Base-by-base conservation (phyloP, 2,329 filamentous ascomycete genomes). In the Colletotrichum sp. region DNA sequence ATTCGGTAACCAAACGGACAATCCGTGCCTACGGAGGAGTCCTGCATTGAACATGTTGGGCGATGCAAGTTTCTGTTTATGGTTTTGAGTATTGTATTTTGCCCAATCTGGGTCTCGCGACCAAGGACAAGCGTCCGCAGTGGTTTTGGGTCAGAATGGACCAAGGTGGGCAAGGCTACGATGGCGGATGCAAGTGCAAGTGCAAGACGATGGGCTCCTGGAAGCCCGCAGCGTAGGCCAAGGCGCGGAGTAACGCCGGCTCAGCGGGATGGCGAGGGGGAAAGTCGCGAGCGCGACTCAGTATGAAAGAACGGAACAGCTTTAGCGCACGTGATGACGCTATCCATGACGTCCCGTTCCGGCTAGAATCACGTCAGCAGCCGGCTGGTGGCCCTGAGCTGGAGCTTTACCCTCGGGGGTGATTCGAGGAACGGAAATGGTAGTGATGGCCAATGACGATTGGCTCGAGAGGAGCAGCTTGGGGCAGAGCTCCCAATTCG, bases 241-340 rank as follows among this genome's bases (percentile, higher is more conserved):
- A 55, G 28, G 15, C 39, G 21, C 18, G 21, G 24, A 67, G 39
- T 24, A 43, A 26, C 24, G 43, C 55, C 30, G 48, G n/a, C 66
- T 32, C 52, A 52, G 32, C 60, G 59, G 67, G 21, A 68, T 18
- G 18, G 39, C 39, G 18, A 48, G 43, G 43, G 43, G 43, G 43
- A n/a, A n/a, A 48, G 43, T 43, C 39, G 43, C n/a, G 43, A 52
- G 18, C 34, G 63, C 64, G 69, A 75, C 61, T 71, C 72, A 69
- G 60, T 21, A 21, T 28, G 21, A 13, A 64, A 30, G 15, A 43
- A 67, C 26, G 70, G 64, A 59, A 63, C 18, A 75, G 70, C 59
- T 34, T 30, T 65, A 65, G 70, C 28, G 70, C 74, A 76, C 74
- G 74, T 76, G 74, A 76, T 76, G 74, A 76, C 71, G 74, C 69